phyloP scores from a whole-genome alignment of 2,329 filamentous ascomycete genomes.

The Rhinocladiella similis region DNA sequence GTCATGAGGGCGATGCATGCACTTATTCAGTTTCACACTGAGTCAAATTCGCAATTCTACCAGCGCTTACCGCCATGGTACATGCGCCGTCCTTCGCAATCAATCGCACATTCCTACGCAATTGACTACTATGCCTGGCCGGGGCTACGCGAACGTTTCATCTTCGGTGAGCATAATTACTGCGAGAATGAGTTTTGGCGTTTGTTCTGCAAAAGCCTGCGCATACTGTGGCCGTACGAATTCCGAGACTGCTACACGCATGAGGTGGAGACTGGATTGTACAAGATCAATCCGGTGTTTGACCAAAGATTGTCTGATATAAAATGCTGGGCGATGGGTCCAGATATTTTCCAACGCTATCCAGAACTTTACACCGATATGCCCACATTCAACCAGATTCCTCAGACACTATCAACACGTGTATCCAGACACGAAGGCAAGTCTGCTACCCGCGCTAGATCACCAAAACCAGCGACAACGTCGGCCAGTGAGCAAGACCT shows the following conservation, averaged over 20 bases:
- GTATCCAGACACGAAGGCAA: slow-evolving; percentile 3
- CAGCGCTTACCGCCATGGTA: slow-evolving; percentile 26
- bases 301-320: slow-evolving; percentile 27
- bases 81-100: slow-evolving; percentile 23
- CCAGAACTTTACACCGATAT: slow-evolving; percentile 28
- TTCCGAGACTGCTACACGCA: slow-evolving; percentile 29
- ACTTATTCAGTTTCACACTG: slow-evolving; percentile 26
- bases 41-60: slow-evolving; percentile 22
- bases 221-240: slow-evolving; percentile 27
- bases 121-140: slow-evolving; percentile 30
- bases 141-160: slow-evolving; percentile 28
- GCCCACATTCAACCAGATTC: slow-evolving; percentile 24
- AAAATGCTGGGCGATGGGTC: slow-evolving; percentile 26
- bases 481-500: slow-evolving; percentile 1
- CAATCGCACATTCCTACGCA: slow-evolving; percentile 27
- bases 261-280: slow-evolving; percentile 25
- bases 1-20: slow-evolving; percentile 26
- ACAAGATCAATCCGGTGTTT: slow-evolving; percentile 27
- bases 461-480: neutral
- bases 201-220: slow-evolving; percentile 20
- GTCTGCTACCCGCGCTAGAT: neutral
- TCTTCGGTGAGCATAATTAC: slow-evolving; percentile 28
- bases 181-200: slow-evolving; percentile 28
- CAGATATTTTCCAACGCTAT: slow-evolving; percentile 25
- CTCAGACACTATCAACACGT: slow-evolving; percentile 1